Percentiles rank a stretch among this genome's conserved stretches.
Conservation (phyloP, 139 green algal species). For the Chlorella sp. region DNA sequence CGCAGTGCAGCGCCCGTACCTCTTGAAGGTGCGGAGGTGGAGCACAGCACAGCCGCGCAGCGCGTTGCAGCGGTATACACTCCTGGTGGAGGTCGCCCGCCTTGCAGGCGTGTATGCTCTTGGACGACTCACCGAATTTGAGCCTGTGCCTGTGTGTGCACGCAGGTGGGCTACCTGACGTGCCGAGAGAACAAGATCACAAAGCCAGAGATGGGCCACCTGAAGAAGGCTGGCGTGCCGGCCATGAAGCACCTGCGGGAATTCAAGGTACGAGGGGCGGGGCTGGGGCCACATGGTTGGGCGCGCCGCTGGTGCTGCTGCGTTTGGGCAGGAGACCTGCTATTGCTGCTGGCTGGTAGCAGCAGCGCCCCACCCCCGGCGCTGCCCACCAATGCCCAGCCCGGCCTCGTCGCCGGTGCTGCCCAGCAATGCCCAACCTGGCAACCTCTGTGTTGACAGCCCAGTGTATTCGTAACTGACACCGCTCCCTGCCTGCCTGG, state of each 20-base stretch:
- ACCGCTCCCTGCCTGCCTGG: background rate
- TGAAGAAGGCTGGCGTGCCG: slow-evolving; percentile 83
- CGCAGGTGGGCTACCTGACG: slow-evolving; percentile 9
- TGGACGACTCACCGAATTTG: background rate
- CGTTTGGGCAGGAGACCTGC: background rate
- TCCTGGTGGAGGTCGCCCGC: no score
- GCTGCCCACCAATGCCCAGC: background rate
- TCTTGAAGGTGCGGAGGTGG: no score
- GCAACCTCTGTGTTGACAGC: no score
- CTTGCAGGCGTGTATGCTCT: no score
- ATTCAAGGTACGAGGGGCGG: slow-evolving; percentile 79
- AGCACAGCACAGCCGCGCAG: no score
- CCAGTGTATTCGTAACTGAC: background rate
- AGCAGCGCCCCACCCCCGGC: background rate
- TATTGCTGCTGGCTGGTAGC: background rate
- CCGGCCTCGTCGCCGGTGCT: background rate
- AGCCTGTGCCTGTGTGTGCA: background rate
- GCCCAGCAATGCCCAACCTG: background rate
- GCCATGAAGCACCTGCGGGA: slow-evolving; percentile 90
- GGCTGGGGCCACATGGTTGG: background rate
- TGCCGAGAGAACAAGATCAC: slow-evolving; percentile 71
- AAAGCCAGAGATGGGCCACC: slow-evolving; percentile 95
- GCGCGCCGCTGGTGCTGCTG: background rate
- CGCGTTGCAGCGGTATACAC: no score
- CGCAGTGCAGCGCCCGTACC: no score